These are phyloP conservation scores for Alternaria sp. DNA, from an alignment of 2,329 filamentous ascomycete species.

Conservation along the genomic window DNA sequence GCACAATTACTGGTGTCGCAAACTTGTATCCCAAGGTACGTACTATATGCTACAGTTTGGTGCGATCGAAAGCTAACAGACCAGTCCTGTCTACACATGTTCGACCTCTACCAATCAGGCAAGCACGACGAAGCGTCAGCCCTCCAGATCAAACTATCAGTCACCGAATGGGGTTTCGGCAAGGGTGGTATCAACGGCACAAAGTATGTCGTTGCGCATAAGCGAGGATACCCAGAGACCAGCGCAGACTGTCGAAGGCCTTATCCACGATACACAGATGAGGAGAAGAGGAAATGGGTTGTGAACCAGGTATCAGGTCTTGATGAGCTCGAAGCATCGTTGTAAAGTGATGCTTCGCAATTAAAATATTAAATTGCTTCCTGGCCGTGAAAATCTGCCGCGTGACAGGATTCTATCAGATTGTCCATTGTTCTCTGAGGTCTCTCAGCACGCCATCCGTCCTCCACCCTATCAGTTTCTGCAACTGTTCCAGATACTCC, in stretches of 20 bases:
- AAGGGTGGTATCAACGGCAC: conserved; percentile 69
- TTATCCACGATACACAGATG: conserved; percentile 60
- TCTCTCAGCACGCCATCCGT: conserved; percentile 38
- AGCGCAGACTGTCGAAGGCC: conserved; percentile 64
- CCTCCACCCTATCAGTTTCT: conserved; percentile 37
- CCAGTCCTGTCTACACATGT: conserved; percentile 56
- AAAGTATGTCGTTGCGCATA: conserved; percentile 66
- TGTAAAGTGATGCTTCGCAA: conserved; percentile 16
- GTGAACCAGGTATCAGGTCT: conserved; percentile 45
- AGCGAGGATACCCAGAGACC: conserved; percentile 60
- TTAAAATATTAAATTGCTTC: neutral
- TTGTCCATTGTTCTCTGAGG: conserved; percentile 35
- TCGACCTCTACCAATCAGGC: conserved; percentile 59
- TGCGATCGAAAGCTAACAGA: conserved; percentile 10
- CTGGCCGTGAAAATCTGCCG: neutral
- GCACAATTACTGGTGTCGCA: conserved; percentile 69
- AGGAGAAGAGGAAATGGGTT: conserved; percentile 59
- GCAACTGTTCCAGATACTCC: conserved; percentile 33
- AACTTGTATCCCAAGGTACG: conserved; percentile 66
- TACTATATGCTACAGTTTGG: neutral
- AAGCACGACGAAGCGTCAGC: conserved; percentile 59
- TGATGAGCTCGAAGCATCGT: conserved; percentile 41
- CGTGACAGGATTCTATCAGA: neutral
- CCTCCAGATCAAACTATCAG: conserved; percentile 61
- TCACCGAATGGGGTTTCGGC: conserved; percentile 64